Evolutionary conservation across 495 filamentous ascomycete species (phyloP), one percentile per base, ranked within the genome.

Genomic region (Daldinia childiae): DNA sequence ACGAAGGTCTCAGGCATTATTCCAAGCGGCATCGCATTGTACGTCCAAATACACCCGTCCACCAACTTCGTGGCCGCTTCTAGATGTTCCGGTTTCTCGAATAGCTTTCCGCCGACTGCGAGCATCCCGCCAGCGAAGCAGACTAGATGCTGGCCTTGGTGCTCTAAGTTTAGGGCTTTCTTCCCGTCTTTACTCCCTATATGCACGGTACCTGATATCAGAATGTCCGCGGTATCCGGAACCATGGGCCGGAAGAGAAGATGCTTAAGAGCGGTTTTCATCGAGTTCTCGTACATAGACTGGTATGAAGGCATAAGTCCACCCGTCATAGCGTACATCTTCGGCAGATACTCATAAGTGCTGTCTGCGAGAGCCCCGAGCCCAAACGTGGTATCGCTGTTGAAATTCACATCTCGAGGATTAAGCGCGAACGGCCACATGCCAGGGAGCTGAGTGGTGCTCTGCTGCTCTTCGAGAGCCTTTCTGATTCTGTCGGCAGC

Each of bases 41-140:
- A 98, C 1, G 92, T 89, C 94, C 93, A 98, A n/a, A 94, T 90
- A 70, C 95, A 98, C 14, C 94, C 95, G 58, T 95, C 90, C 0
- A 93, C 91, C n/a, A 98, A 84, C 72, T 92, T 91, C 51, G 85
- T 82, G 3, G 90, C 95, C 24, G 93, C 85, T n/a, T 91, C 85
- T 56, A 98, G 79, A 73, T 98, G 91, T 3, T 86, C 84, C 1
- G 89, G 82, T 17, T 89, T 82, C 24, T 86, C 82, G 67, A 96
- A 94, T 3, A 94, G 82, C 71, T 88, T 91, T 24, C 92, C 90
- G 39, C 93, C 95, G 45, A 99, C 81, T 11, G 89, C 95, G 56
- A 97, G 89, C 95, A 98, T 98, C 27, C 93, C 95, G 14, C 95
- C 95, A 0, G 88, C 88, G 74, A 97, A 99, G 78, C 95, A 98